A percentile compares a stretch with the other conserved stretches of the same genome.
These are phyloP conservation scores for Beauveria caledonica DNA, from an alignment of 2,329 filamentous ascomycete species.

Conservation along the genomic window DNA sequence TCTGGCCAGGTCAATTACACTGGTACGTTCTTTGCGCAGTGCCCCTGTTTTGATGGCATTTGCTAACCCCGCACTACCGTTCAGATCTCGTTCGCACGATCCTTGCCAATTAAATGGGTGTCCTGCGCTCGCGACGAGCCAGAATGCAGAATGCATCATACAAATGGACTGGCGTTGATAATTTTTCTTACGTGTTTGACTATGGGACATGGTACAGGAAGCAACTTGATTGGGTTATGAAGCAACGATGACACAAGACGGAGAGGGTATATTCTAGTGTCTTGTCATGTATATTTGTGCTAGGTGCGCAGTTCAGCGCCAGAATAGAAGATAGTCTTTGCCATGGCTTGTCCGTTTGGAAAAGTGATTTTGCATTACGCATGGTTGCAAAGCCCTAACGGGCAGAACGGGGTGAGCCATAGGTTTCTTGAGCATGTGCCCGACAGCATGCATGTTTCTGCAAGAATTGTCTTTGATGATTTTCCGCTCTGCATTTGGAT, in stretches of 20 bases:
- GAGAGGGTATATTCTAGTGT: constrained; percentile 4
- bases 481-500: background rate
- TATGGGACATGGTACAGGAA: constrained; percentile 12
- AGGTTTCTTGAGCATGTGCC: background rate
- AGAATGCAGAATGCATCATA: constrained; percentile 9
- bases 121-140: background rate
- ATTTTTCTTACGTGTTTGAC: constrained; percentile 23
- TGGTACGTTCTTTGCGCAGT: constrained; percentile 45
- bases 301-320: background rate
- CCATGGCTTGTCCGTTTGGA: background rate
- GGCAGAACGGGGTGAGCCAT: background rate
- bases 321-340: constrained; percentile 4
- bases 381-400: background rate
- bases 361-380: background rate
- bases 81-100: constrained; percentile 78
- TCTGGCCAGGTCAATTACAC: constrained; percentile 97
- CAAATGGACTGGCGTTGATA: constrained; percentile 13
- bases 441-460: background rate
- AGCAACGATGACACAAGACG: constrained; percentile 8
- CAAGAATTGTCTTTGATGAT: background rate
- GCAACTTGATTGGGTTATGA: constrained; percentile 13
- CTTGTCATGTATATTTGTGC: constrained; percentile 11
- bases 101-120: constrained; percentile 60
- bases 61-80: background rate
- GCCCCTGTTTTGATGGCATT: background rate